Conservation (phyloP, 768 basidiomycete species). For the Fomitopsis serialis region DNA sequence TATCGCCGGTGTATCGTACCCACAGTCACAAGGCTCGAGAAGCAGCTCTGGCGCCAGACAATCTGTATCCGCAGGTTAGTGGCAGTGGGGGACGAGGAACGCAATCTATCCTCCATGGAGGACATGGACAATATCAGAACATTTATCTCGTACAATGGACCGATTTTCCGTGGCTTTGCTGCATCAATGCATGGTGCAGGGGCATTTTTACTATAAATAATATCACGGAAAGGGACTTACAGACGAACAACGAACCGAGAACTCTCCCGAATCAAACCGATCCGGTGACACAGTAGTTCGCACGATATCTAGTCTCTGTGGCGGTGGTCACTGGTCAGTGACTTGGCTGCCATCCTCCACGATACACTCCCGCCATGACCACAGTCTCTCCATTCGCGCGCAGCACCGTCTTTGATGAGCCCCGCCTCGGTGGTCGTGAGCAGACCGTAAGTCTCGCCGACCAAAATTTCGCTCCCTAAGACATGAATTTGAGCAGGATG, state of each 20-base stretch:
- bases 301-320: not conserved
- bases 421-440: slow-evolving; percentile 30
- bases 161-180: too few relatives aligned
- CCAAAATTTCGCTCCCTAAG: slow-evolving; percentile 4
- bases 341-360: not conserved
- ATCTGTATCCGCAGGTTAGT: too few relatives aligned
- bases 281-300: too few relatives aligned
- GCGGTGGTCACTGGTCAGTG: slow-evolving; percentile 1
- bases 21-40: not conserved
- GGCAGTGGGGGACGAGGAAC: too few relatives aligned
- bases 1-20: not conserved
- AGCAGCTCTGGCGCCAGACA: not conserved
- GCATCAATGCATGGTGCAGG: too few relatives aligned
- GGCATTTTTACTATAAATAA: too few relatives aligned
- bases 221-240: too few relatives aligned
- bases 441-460: slow-evolving; percentile 29
- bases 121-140: too few relatives aligned
- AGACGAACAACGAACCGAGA: too few relatives aligned
- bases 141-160: too few relatives aligned
- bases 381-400: slow-evolving; percentile 39
- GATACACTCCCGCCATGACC: slow-evolving; percentile 21
- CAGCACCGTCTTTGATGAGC: slow-evolving; percentile 33
- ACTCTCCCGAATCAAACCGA: too few relatives aligned
- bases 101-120: too few relatives aligned
- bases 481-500: slow-evolving; percentile 29